Evolutionary conservation across 2,329 filamentous ascomycete genomes (phyloP), one percentile per base, ranked within the genome.

Genomic region (Xylariaceae sp.): DNA sequence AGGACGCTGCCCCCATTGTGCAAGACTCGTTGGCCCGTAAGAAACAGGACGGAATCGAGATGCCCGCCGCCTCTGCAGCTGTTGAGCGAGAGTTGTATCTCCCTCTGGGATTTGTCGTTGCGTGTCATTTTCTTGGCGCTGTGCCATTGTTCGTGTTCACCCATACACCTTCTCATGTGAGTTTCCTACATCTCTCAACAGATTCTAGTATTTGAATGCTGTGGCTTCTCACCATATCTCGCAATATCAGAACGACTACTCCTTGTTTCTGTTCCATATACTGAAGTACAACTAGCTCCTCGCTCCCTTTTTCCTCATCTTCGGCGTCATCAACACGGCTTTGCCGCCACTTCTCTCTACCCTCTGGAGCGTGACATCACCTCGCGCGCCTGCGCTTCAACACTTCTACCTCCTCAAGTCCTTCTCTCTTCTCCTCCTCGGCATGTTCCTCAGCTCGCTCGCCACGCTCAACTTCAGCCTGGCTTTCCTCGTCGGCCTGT

Each of bases 391-490:
- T 1, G 84, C 82, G 0, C 58, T 68, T 4, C 89, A 91, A 63
- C 86, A 92, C 63, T 84, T 86, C 62, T 80, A 84, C 42, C 81
- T 96, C 45, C 83, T 90, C 56, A 91, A 95, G 66, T 94, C 87
- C 50, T 90, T 97, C 73, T 95, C 90, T 6, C 81, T 97, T n/a
- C 82, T 99, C 11, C 76, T 95, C 10, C 81, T 97, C 0, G 94
- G 94, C 61, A 89, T 96, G 75, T 91, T 90, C 61, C 83, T 99
- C 56, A 91, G 91, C 11, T 87, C 91, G 1, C 85, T 99, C 11
- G 92, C 94, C 2, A 99, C 92, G 0, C 81, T 99, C 45, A 99
- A 99, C 71, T 99, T 99, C 75, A 90, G 87, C 3, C 83, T 96
- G 12, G 85, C 90, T 42, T 86, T 97, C 65, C 75, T 96, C 35